Conservation (phyloP, 176 grass and related monocot species). For the Ensete ventricosum region DNA sequence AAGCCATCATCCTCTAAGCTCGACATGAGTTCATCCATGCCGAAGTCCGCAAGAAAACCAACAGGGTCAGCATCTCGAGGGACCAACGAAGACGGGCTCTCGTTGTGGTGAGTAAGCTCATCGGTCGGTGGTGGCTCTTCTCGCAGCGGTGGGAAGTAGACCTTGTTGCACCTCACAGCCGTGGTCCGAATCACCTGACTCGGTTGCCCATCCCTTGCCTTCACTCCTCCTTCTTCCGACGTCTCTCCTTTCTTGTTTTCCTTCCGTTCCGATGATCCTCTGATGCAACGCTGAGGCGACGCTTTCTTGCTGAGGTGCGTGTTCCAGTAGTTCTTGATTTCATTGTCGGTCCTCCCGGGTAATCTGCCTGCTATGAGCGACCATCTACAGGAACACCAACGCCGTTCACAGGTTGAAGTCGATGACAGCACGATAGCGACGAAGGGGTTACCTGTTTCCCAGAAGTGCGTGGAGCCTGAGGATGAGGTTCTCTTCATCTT, state of each 20-base stretch:
- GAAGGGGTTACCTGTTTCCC: neutral
- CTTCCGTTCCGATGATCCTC: neutral
- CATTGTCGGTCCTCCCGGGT: conserved; percentile 5
- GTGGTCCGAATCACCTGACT: conserved; percentile 25
- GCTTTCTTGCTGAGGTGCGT: conserved; percentile 24
- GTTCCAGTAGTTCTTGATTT: conserved; percentile 18
- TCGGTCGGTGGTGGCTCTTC: neutral
- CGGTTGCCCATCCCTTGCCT: neutral
- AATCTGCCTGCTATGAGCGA: conserved; percentile 31
- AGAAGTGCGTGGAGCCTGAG: conserved; percentile 24
- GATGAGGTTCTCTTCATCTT: conserved; percentile 33
- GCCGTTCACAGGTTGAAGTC: neutral
- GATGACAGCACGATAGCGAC: neutral
- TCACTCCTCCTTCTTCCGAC: neutral
- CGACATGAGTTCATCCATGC: conserved; percentile 22
- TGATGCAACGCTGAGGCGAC: neutral
- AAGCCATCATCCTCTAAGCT: conserved; percentile 16
- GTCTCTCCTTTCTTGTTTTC: neutral
- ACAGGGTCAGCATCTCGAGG: neutral
- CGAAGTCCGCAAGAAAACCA: conserved; percentile 9
- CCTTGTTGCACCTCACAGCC: conserved; percentile 31
- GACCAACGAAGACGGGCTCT: neutral
- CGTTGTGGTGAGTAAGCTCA: neutral
- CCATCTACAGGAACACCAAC: conserved; percentile 15
- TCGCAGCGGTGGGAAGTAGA: neutral